Evolutionary conservation across 2,329 filamentous ascomycete species (phyloP), one percentile per base, ranked within the genome.

Genomic region (Cytospora chrysosperma): DNA sequence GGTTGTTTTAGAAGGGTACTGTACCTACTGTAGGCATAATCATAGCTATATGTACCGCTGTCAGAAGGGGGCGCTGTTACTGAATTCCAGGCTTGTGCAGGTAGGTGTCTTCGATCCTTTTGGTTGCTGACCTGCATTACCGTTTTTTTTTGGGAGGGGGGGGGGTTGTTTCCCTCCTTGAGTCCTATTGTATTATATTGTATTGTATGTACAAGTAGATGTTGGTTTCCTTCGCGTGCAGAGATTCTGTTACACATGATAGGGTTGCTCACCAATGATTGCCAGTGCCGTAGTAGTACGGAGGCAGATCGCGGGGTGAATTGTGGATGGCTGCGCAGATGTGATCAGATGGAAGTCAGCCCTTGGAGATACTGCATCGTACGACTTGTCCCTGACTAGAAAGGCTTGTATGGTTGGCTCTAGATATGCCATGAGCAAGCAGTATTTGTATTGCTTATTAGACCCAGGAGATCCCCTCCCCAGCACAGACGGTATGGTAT

Each of bases 191-290:
- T n/a, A n/a, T n/a, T n/a, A n/a, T n/a, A n/a, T n/a, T n/a, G n/a
- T n/a, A n/a, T n/a, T n/a, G n/a, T n/a, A n/a, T n/a, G n/a, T n/a
- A n/a, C n/a, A 32, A 10, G 52, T 28, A 30, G 40, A 52, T 54
- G 63, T 55, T 62, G 52, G 59, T 43, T 34, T 47, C 59, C 55
- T 47, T 32, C 7, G 49, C 28, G 24, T 21, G 27, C 47, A 47
- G 43, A 53, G 59, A 50, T 63, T 40, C 61, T 26, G 63, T 65
- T 63, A 54, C 63, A 65, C 63, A 26, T 13, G 24, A 55, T 58
- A 62, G 50, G 21, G 34, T 19, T 15, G 32, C 19, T 21, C 40
- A 53, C 17, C 21, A 47, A 47, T 43, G 34, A 37, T 37, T n/a
- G n/a, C n/a, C 15, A 40, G 37, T n/a, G 56, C 24, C 57, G 9